Conservation (phyloP, 305 asterid genomes). For the Fraxinus paxiana region DNA sequence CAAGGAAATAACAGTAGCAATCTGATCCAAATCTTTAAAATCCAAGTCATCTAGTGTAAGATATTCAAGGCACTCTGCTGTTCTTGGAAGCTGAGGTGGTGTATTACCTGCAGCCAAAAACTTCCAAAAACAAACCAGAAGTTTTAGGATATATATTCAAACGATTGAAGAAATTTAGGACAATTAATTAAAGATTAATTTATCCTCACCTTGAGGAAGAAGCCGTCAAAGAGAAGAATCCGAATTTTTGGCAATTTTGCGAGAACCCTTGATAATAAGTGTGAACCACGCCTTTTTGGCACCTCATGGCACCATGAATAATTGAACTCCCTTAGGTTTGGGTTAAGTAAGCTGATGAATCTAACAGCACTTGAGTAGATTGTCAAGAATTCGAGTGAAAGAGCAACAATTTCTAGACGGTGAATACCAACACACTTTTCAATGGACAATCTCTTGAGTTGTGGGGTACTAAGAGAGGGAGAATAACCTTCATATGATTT, state of each 20-base stretch:
- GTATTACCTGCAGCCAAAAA: conserved; percentile 1
- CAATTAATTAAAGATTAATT: not conserved
- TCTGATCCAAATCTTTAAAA: not conserved
- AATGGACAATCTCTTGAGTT: not conserved
- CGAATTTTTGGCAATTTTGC: not conserved
- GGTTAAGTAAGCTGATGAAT: not conserved
- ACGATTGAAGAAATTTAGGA: not conserved
- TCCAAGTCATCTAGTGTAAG: not conserved
- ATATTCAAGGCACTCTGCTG: not conserved
- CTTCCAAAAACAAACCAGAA: not conserved
- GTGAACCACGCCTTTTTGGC: not conserved
- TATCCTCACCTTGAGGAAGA: not conserved
- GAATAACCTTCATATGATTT: not conserved
- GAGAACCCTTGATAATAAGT: not conserved
- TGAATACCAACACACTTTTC: not conserved
- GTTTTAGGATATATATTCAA: not conserved
- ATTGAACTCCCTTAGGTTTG: not conserved
- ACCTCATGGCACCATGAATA: not conserved
- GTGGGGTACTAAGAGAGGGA: not conserved
- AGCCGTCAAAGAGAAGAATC: not conserved
- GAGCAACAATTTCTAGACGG: not conserved
- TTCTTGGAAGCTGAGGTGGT: not conserved
- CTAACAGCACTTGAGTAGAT: not conserved
- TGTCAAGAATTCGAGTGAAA: not conserved
- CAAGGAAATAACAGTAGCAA: conserved; percentile 3